Base-by-base conservation (phyloP, 2,329 filamentous ascomycete species). In the Trichoderma sp. region DNA sequence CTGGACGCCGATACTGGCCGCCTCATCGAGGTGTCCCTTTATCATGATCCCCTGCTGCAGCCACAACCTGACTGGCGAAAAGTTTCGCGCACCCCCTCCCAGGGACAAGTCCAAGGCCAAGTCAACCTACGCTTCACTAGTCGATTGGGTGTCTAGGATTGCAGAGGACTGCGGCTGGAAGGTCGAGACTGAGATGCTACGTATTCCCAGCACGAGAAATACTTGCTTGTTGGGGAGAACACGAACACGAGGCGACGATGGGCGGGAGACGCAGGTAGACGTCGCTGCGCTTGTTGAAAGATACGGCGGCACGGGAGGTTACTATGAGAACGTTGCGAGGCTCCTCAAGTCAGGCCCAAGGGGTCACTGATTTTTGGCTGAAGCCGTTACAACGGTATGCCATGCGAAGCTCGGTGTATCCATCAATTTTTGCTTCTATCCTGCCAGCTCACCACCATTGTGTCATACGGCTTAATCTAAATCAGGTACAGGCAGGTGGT, bases 11-110 rank as follows among this genome's bases (percentile, higher is more conserved):
- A 86, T 98, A 21, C 87, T 99, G 52, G 94, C 93, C 0, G 87
- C 88, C 7, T 82, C 93, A 1, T 94, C 91, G 0, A 81, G 87
- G 2, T 91, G 91, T 13, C 91, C 94, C 0, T 99, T 97, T 79
- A 88, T 99, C 71, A 92, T 92, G 74, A 97, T 99, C 56, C 96
- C 96, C 1, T 99, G 96, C 82, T 99, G 96, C 82, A 97, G 93
- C 72, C 94, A 98, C 81, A 87, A 91, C 70, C 88, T 99, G 2
- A 88, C 89, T 0, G 96, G 96, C 1, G 87, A 88, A 29, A 85
- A 81, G 70, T 96, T 91, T 77, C 89, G 96, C 21, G 91, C 92
- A 19, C 85, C 86, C 10, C 81, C 84, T 10, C 86, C 87, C 2
- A 84, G 83, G 60, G 81, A 84, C 68, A 83, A 82, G 74, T 76